A percentile compares a stretch with the other conserved stretches of the same genome.
phyloP scores from a whole-genome alignment of 1,284 basidiomycete species.

The Ustilago crameri region DNA sequence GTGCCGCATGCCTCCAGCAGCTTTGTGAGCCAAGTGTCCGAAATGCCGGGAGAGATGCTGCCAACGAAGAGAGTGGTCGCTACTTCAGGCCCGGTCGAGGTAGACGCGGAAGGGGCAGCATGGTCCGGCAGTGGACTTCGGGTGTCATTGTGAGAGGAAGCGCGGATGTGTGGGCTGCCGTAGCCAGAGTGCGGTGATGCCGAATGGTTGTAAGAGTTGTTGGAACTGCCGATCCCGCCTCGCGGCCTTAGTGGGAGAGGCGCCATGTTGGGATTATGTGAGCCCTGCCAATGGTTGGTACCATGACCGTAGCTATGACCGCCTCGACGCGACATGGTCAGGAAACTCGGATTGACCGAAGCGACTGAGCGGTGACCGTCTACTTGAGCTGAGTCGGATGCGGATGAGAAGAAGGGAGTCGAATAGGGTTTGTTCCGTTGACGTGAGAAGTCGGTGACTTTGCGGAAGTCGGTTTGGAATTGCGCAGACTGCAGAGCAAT shows the following conservation, averaged over 20 bases:
- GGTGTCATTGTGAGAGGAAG: conserved; percentile 10
- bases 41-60: conserved; percentile 92
- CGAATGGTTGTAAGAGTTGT: conserved; percentile 19
- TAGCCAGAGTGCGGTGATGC: conserved; percentile 31
- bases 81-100: conserved; percentile 55
- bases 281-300: conserved; percentile 43
- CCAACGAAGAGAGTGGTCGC: conserved; percentile 83
- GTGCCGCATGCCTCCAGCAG: conserved; percentile 88
- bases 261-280: conserved; percentile 59
- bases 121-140: conserved; percentile 17
- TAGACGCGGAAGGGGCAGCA: conserved; percentile 9
- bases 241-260: conserved; percentile 54
- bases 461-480: conserved; percentile 8
- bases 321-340: conserved; percentile 34
- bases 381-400: no score
- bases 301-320: conserved; percentile 8
- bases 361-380: no score
- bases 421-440: background rate
- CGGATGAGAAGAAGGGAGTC: background rate
- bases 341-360: no score
- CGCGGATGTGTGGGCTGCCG: conserved; percentile 24
- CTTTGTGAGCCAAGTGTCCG: conserved; percentile 78
- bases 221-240: conserved; percentile 45
- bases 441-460: background rate
- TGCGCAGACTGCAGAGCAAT: background rate